Evolutionary conservation across 805 yeast genomes (phyloP).

Genomic region (Wickerhamomyces hampshirensis): DNA sequence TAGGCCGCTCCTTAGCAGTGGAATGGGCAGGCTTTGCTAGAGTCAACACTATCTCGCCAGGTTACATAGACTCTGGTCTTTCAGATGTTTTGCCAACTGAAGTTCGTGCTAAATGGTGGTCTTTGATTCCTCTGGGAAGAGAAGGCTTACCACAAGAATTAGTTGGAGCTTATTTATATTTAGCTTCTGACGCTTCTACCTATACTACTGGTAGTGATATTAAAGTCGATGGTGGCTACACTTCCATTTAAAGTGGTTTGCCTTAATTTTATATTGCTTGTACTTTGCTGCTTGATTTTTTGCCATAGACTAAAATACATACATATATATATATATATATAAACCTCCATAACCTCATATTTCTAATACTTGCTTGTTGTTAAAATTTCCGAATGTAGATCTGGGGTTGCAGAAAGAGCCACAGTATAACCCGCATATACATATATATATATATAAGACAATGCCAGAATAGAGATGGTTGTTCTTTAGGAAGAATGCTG

Average conservation of each 20-base stretch:
- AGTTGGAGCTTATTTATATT: slow-evolving; percentile 73
- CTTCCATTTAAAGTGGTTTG: slow-evolving; percentile 13
- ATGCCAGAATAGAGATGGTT: too few species aligned
- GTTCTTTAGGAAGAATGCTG: too few species aligned
- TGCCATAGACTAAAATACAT: neutral
- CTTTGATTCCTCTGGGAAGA: slow-evolving; percentile 63
- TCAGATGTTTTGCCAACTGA: slow-evolving; percentile 43
- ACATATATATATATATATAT: neutral
- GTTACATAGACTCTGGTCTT: slow-evolving; percentile 76
- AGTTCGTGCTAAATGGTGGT: slow-evolving; percentile 44
- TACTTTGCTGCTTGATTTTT: neutral
- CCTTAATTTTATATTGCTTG: neutral
- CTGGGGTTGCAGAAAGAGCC: too few species aligned
- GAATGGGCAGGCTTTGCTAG: slow-evolving; percentile 83
- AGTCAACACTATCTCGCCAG: slow-evolving; percentile 78
- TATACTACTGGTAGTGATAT: slow-evolving; percentile 78
- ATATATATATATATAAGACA: too few species aligned
- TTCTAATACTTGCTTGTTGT: too few species aligned
- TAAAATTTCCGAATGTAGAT: too few species aligned
- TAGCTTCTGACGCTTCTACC: slow-evolving; percentile 77
- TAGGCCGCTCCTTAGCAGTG: slow-evolving; percentile 42
- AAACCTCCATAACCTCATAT: too few species aligned
- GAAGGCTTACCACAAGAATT: slow-evolving; percentile 70
- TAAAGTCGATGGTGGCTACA: slow-evolving; percentile 75
- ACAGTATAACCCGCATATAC: too few species aligned